Evolutionary conservation across 1,284 basidiomycete species (phyloP).

Genomic region (Clitocybe nebularis): DNA sequence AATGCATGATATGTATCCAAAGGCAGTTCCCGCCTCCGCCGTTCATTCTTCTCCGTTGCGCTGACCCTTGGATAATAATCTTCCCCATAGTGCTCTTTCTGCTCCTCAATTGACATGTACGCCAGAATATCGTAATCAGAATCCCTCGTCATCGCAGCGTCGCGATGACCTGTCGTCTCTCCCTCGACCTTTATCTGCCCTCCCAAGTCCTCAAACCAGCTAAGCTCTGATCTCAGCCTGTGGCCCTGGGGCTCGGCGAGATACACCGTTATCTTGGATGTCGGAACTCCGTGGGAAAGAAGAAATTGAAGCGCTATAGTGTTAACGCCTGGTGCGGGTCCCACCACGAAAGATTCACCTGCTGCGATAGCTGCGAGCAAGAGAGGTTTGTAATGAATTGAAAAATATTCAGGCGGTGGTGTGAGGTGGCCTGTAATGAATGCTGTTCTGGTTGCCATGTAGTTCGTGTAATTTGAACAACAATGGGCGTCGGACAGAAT

Average conservation of each 20-base stretch:
- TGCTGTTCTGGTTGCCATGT: constrained; percentile 10
- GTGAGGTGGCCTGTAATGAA: constrained; percentile 26
- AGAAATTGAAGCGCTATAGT: constrained; percentile 22
- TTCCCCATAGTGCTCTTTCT: constrained; percentile 19
- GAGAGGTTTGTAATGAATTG: constrained; percentile 17
- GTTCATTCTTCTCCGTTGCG: constrained; percentile 23
- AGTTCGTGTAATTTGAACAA: too few relatives aligned
- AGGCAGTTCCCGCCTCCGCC: constrained; percentile 19
- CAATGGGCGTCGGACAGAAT: too few relatives aligned
- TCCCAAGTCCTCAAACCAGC: constrained; percentile 7
- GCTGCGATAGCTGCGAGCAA: constrained; percentile 17
- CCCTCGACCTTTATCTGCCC: constrained; percentile 15
- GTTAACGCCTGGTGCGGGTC: constrained; percentile 22
- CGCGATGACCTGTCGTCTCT: constrained; percentile 15
- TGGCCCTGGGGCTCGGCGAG: constrained; percentile 18
- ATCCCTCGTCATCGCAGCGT: constrained; percentile 26
- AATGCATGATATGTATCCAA: background rate
- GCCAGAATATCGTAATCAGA: constrained; percentile 25
- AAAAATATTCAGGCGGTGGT: constrained; percentile 19
- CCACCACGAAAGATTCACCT: constrained; percentile 20
- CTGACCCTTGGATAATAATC: constrained; percentile 22
- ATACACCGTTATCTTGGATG: constrained; percentile 21
- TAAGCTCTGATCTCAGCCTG: background rate
- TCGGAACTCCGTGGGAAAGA: constrained; percentile 14
- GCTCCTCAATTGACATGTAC: constrained; percentile 23